Conservation (phyloP, 305 asterid species). For the Fraxinus velutina region DNA sequence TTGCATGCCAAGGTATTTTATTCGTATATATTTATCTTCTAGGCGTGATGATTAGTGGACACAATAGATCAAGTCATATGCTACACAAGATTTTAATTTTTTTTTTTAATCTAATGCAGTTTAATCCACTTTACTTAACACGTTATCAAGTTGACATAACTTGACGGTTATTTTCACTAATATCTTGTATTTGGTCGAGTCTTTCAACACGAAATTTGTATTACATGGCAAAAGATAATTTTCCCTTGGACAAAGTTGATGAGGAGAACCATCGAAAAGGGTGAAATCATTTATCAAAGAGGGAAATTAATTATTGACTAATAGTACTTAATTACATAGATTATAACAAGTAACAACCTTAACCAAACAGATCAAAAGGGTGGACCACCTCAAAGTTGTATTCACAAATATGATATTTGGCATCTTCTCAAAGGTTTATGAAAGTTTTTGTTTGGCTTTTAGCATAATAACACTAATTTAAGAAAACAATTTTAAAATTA, state of each 20-base stretch:
- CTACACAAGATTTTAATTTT: neutral
- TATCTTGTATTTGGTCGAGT: neutral
- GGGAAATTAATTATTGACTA: too few species aligned
- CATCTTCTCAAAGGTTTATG: neutral
- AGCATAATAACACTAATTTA: neutral
- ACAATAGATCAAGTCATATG: neutral
- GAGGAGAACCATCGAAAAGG: neutral
- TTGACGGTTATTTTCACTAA: neutral
- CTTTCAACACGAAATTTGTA: neutral
- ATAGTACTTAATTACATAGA: too few species aligned
- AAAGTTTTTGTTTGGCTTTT: neutral
- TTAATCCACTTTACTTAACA: neutral
- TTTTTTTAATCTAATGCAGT: neutral
- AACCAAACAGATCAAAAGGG: neutral
- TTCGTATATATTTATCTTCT: neutral
- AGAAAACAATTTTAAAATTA: neutral
- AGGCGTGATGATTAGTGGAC: neutral
- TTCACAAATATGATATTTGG: neutral
- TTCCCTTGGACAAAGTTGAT: neutral
- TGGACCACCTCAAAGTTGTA: neutral
- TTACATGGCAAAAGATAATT: neutral
- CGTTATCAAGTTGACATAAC: neutral
- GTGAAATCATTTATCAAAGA: neutral
- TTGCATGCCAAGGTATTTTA: neutral
- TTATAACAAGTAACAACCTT: neutral